Conservation (phyloP, 441 rosid species). For the Euphorbia schlechtendalii region DNA sequence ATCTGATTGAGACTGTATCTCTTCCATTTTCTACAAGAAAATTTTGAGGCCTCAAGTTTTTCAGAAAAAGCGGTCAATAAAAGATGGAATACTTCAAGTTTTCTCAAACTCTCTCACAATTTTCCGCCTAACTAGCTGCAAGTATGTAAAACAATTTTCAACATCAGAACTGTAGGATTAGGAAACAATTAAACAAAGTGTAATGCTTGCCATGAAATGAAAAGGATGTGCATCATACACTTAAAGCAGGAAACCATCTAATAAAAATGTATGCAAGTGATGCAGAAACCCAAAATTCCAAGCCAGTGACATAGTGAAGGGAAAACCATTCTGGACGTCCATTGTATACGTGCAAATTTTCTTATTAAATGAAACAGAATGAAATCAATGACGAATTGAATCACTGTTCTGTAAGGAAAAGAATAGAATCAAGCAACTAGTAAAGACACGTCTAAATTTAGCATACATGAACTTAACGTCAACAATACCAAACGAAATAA, state of each 20-base stretch:
- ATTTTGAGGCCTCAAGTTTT: slow-evolving; percentile 18
- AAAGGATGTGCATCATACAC: not conserved
- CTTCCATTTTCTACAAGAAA: slow-evolving; percentile 56
- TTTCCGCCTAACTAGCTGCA: not conserved
- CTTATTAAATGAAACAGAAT: not conserved
- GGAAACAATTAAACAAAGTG: not conserved
- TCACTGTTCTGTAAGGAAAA: too few species aligned
- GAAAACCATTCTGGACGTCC: not conserved
- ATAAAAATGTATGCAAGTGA: not conserved
- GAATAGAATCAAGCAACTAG: not conserved
- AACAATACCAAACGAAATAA: not conserved
- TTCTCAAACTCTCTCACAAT: slow-evolving; percentile 2
- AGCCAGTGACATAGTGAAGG: slow-evolving; percentile 1
- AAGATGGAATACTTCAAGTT: slow-evolving; percentile 9
- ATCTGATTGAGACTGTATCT: slow-evolving; percentile 95
- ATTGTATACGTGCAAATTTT: not conserved
- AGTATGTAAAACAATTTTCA: not conserved
- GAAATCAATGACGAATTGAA: not conserved
- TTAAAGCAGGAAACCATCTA: not conserved
- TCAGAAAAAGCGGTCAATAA: slow-evolving; percentile 10
- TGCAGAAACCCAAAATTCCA: too few species aligned
- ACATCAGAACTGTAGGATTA: not conserved
- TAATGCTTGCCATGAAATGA: too few species aligned
- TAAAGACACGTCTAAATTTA: not conserved
- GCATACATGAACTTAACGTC: not conserved